Percentiles rank a stretch among this genome's conserved stretches.
Conservation (phyloP, 352 stramenopile genomes). For the Pythium brassicae region DNA sequence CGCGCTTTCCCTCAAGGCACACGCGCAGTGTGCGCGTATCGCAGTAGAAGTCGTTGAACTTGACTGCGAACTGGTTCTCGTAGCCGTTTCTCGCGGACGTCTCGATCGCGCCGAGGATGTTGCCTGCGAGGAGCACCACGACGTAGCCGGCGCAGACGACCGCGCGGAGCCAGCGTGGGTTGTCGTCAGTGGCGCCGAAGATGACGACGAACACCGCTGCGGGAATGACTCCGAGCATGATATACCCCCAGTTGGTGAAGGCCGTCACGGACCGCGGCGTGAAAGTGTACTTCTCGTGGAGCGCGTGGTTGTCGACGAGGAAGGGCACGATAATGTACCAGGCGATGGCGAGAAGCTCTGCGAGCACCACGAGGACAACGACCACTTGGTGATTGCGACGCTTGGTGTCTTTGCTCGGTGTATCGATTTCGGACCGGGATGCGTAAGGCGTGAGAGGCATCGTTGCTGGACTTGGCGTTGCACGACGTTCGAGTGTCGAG, state of each 20-base stretch:
- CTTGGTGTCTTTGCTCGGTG: too few species aligned
- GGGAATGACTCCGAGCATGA: too few species aligned
- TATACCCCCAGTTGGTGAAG: not conserved
- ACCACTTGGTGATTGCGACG: not conserved
- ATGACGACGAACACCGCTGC: too few species aligned
- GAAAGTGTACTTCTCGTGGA: slow-evolving; percentile 1
- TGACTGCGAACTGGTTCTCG: not conserved
- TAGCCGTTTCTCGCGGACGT: not conserved
- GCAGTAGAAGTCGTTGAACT: slow-evolving; percentile 8
- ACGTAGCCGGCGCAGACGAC: not conserved
- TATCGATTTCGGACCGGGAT: too few species aligned
- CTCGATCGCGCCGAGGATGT: not conserved
- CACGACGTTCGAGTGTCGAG: too few species aligned
- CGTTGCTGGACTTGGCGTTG: too few species aligned
- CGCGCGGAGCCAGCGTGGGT: too few species aligned
- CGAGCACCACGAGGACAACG: not conserved
- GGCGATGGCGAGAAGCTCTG: not conserved
- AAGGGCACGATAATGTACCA: slow-evolving; percentile 1
- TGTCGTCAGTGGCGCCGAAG: too few species aligned
- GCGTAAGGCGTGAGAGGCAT: too few species aligned
- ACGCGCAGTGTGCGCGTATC: slow-evolving; percentile 1
- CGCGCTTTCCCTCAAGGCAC: not conserved
- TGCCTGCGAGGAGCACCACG: not conserved
- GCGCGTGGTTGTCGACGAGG: not conserved
- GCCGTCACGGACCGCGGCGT: not conserved